A percentile compares a stretch with the other conserved stretches of the same genome.
These are phyloP conservation scores for Calophaca sinica DNA, from an alignment of 306 rosid species.

Conservation along the genomic window DNA sequence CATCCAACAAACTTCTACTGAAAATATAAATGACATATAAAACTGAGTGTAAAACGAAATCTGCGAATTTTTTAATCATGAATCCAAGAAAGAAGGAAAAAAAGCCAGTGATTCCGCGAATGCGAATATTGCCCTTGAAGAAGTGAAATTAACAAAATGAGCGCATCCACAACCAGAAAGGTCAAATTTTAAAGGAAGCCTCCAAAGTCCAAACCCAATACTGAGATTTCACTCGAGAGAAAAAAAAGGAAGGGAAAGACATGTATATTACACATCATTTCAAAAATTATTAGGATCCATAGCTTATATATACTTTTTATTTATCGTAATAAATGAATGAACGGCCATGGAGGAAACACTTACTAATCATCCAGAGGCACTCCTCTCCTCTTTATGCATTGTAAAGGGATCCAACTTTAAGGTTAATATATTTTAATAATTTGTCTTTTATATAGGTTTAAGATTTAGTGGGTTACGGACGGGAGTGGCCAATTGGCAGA, in stretches of 20 bases:
- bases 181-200: constrained; percentile 39
- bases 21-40: constrained; percentile 26
- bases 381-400: constrained; percentile 46
- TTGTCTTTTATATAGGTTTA: constrained; percentile 42
- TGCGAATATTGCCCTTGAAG: constrained; percentile 31
- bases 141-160: constrained; percentile 32
- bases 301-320: not conserved
- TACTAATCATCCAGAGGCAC: constrained; percentile 44
- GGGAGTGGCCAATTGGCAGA: constrained; percentile 24
- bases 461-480: constrained; percentile 45
- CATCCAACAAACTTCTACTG: not conserved
- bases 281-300: constrained; percentile 14
- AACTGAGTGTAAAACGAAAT: constrained; percentile 12
- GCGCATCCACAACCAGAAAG: constrained; percentile 31
- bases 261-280: not conserved
- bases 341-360: constrained; percentile 48
- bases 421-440: constrained; percentile 34
- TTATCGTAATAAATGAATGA: constrained; percentile 12
- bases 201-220: not conserved
- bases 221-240: not conserved
- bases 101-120: constrained; percentile 43
- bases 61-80: constrained; percentile 8
- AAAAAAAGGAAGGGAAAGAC: not conserved
- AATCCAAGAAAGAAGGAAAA: constrained; percentile 13
- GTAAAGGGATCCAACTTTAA: constrained; percentile 54